Evolutionary conservation across 2,329 filamentous ascomycete genomes (phyloP), one percentile per base, ranked within the genome.

Genomic region (Blastomyces parvus): DNA sequence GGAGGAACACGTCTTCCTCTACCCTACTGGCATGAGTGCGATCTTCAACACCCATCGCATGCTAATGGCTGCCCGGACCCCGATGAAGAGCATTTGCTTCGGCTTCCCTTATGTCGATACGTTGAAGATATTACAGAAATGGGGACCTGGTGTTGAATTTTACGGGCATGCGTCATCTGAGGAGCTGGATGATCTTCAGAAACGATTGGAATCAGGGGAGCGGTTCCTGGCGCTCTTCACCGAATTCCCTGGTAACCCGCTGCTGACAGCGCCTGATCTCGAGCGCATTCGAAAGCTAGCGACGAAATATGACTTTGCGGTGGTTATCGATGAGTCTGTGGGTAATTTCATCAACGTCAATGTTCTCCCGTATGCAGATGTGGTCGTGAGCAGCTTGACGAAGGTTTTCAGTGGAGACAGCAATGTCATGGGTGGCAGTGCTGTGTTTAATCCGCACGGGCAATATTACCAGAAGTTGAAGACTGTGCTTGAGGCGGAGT

Each of bases 71-170:
- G 82, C 85, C 0, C 84, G 87, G 46, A 86, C 86, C 2, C 78
- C 81, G 8, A 72, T 84, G 64, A 89, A 90, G 75, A 95, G 91
- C 74, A 86, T 99, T 72, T 92, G 88, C 71, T 97, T 91, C 71
- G 94, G 94, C n/a, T 99, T 99, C 69, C 91, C 94, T 0, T 99
- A 99, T 70, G 90, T 97, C 61, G 94, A 99, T 75, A 97, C 94
- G 0, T 82, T 97, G 62, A 99, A 99, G 74, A 90, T 97, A 59
- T 80, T 97, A 5, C 82, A 97, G 73, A 99, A 97, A 74, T 97
- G 95, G 74, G 94, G 93, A 0, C 89, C 91, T 0, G 93, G 93
- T 0, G 92, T 88, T 64, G 74, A 88, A 2, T 97, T 97, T 73
- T 97, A 96, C 74, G 93, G 93, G 2, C 84, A 88, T 69, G 90